Evolutionary conservation across 768 basidiomycete genomes (phyloP).

Genomic region (Phlebiopsis gigantea): DNA sequence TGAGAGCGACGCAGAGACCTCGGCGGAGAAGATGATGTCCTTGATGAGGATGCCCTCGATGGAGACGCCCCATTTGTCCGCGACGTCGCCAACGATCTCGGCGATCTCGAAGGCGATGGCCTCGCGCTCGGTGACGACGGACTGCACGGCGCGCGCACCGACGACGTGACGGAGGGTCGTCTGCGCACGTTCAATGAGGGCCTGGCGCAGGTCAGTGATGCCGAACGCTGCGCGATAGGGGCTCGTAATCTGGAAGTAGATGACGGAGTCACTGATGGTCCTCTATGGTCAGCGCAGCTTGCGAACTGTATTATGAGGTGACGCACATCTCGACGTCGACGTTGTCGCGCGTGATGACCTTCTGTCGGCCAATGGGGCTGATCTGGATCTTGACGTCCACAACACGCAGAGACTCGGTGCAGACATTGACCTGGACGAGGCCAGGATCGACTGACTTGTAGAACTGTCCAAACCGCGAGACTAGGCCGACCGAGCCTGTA

Average conservation of each 20-base stretch:
- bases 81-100: slow-evolving; percentile 88
- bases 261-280: slow-evolving; percentile 73
- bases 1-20: slow-evolving; percentile 86
- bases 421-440: slow-evolving; percentile 88
- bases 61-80: slow-evolving; percentile 94
- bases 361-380: slow-evolving; percentile 78
- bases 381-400: slow-evolving; percentile 98
- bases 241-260: slow-evolving; percentile 86
- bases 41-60: slow-evolving; percentile 96
- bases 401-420: slow-evolving; percentile 79
- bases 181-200: slow-evolving; percentile 80
- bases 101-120: slow-evolving; percentile 96
- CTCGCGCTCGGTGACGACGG: slow-evolving; percentile 94
- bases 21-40: slow-evolving; percentile 89
- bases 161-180: slow-evolving; percentile 98
- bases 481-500: slow-evolving; percentile 63
- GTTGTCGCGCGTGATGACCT: slow-evolving; percentile 93
- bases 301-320: neutral
- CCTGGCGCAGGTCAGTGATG: slow-evolving; percentile 83
- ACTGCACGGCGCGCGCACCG: slow-evolving; percentile 91
- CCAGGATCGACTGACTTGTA: slow-evolving; percentile 95
- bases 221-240: slow-evolving; percentile 95
- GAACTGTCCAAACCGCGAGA: slow-evolving; percentile 93
- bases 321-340: slow-evolving; percentile 90
- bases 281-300: slow-evolving; percentile 6